These are phyloP conservation scores for Aurantiochytrium sp. DNA, from an alignment of 108 stramenopile species.

Conservation along the genomic window DNA sequence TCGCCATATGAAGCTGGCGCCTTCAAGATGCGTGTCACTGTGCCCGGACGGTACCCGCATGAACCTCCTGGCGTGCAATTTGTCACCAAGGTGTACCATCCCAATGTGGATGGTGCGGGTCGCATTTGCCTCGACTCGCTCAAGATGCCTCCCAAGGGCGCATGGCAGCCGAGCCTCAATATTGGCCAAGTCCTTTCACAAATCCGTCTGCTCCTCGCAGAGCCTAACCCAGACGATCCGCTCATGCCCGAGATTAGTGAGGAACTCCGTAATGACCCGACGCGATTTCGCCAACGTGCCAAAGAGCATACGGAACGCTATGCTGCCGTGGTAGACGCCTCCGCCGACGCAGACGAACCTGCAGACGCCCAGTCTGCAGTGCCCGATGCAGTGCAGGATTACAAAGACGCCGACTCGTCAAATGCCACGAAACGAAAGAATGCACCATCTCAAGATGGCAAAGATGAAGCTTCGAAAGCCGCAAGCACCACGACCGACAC, in stretches of 20 bases:
- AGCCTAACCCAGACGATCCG: background rate
- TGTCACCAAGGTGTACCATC: background rate
- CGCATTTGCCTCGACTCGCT: constrained; percentile 1
- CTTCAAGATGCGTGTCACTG: background rate
- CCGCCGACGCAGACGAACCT: too few relatives aligned
- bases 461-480: too few relatives aligned
- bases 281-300: background rate
- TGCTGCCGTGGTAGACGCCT: background rate
- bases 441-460: too few relatives aligned
- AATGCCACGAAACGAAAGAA: too few relatives aligned
- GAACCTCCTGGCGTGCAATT: background rate
- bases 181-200: background rate
- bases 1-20: background rate
- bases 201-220: background rate
- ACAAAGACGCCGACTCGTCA: too few relatives aligned
- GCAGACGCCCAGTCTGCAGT: too few relatives aligned
- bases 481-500: too few relatives aligned
- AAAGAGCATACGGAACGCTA: background rate
- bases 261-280: background rate
- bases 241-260: constrained; percentile 8
- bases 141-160: background rate
- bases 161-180: background rate
- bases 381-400: too few relatives aligned
- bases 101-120: background rate
- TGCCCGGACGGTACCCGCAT: background rate